These are phyloP conservation scores for Termitomyces sp. DNA, from an alignment of 1,284 basidiomycete genomes.

Conservation along the genomic window DNA sequence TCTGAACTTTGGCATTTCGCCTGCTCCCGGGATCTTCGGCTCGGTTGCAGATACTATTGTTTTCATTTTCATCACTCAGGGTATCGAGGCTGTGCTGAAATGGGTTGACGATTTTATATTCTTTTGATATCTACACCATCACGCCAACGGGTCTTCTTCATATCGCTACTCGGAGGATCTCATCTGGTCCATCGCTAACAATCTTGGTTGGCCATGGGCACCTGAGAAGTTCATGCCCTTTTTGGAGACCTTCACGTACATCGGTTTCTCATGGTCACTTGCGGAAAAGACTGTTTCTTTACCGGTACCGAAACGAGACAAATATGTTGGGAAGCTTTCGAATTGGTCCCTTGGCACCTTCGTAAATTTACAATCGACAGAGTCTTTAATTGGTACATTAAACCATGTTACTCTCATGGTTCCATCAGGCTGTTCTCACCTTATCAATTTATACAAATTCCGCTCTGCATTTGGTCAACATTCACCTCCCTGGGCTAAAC, in stretches of 20 bases:
- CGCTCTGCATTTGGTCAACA: no score
- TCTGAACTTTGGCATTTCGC: no score
- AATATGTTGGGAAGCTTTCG: not conserved
- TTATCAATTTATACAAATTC: slow-evolving; percentile 17
- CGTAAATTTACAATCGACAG: not conserved
- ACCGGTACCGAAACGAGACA: slow-evolving; percentile 20
- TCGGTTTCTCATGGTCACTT: slow-evolving; percentile 37
- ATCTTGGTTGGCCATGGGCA: slow-evolving; percentile 25
- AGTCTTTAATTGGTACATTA: slow-evolving; percentile 21
- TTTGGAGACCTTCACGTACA: slow-evolving; percentile 30
- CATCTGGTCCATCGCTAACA: slow-evolving; percentile 11
- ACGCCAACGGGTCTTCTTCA: not conserved
- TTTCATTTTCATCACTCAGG: not conserved
- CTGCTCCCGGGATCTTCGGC: no score
- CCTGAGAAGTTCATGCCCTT: slow-evolving; percentile 27
- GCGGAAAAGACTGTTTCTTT: slow-evolving; percentile 23
- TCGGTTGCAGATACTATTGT: no score
- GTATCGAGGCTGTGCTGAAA: slow-evolving; percentile 24
- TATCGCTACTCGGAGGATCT: slow-evolving; percentile 12
- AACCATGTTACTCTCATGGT: slow-evolving; percentile 24
- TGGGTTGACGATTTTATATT: slow-evolving; percentile 36
- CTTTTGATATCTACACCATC: slow-evolving; percentile 14
- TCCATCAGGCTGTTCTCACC: slow-evolving; percentile 17
- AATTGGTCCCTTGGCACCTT: fast-evolving
- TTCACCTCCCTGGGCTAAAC: not conserved